These are phyloP conservation scores for Cadophora luteo-olivacea DNA, from an alignment of 2,329 filamentous ascomycete species.

Conservation along the genomic window DNA sequence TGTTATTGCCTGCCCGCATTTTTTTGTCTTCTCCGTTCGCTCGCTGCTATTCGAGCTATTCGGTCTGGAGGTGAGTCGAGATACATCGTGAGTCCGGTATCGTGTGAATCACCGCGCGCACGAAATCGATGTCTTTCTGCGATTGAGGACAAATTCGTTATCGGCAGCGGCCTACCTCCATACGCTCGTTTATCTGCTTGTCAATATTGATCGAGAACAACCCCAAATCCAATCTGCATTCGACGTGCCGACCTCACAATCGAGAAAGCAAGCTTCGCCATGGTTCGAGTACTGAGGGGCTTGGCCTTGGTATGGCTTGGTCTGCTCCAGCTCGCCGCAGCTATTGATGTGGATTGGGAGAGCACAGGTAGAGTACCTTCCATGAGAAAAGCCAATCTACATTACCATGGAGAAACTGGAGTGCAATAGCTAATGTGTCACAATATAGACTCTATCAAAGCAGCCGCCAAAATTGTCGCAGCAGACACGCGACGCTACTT, in stretches of 20 bases:
- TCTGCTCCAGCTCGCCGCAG: not conserved
- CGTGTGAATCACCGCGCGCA: not conserved
- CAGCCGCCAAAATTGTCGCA: constrained; percentile 44
- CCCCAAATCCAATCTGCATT: not conserved
- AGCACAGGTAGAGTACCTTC: constrained; percentile 5
- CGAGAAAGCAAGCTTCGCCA: constrained; percentile 9
- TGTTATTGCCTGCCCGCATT: not conserved
- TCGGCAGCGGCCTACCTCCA: not conserved
- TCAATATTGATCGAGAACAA: not conserved
- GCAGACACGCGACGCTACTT: constrained; percentile 58
- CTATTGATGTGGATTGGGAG: constrained; percentile 19
- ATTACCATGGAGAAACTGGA: not conserved
- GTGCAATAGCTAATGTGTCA: not conserved
- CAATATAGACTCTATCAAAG: constrained; percentile 42
- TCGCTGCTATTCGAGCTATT: not conserved
- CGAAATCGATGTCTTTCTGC: not conserved
- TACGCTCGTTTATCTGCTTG: constrained; percentile 13
- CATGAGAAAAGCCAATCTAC: too few species aligned
- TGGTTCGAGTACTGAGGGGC: constrained; percentile 4
- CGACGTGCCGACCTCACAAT: not conserved
- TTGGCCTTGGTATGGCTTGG: constrained; percentile 16
- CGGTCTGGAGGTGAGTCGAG: not conserved
- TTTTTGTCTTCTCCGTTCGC: not conserved
- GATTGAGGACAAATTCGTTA: not conserved
- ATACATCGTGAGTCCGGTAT: not conserved